A percentile compares a stretch with the other conserved stretches of the same genome.
Conservation (phyloP, 345 rosid genomes). For the Gossypium anomalum region DNA sequence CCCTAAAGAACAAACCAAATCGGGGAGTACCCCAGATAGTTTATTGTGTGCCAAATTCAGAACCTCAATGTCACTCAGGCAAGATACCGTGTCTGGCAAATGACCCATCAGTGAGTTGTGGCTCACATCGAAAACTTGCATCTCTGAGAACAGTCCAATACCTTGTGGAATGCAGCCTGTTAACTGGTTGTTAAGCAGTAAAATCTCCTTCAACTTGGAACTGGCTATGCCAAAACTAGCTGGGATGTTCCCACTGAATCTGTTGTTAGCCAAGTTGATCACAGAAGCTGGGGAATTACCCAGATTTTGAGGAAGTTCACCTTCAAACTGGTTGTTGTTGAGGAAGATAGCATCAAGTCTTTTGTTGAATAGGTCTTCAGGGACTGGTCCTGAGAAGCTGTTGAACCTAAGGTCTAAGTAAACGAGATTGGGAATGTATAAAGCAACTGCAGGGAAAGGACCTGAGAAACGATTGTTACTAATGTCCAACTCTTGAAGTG, state of each 20-base stretch:
- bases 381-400: constrained; percentile 60
- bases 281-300: constrained; percentile 86
- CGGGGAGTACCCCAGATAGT: constrained; percentile 74
- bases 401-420: constrained; percentile 89
- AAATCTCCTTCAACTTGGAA: constrained; percentile 57
- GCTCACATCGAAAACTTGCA: constrained; percentile 79
- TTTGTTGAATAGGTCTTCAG: constrained; percentile 67
- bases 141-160: constrained; percentile 56
- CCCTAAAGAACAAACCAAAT: constrained; percentile 56
- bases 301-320: constrained; percentile 59
- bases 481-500: constrained; percentile 77
- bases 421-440: constrained; percentile 62
- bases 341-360: constrained; percentile 76
- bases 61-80: constrained; percentile 55
- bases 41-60: constrained; percentile 71
- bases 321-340: constrained; percentile 65
- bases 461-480: constrained; percentile 80
- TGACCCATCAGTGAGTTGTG: constrained; percentile 67
- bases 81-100: constrained; percentile 69
- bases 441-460: constrained; percentile 48
- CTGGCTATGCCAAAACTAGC: constrained; percentile 50
- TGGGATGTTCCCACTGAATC: constrained; percentile 67
- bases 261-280: constrained; percentile 74
- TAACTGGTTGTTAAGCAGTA: constrained; percentile 71
- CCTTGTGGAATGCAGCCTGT: constrained; percentile 87